Conservation (phyloP, 208 protist genomes). For the Leishmania braziliensis region DNA sequence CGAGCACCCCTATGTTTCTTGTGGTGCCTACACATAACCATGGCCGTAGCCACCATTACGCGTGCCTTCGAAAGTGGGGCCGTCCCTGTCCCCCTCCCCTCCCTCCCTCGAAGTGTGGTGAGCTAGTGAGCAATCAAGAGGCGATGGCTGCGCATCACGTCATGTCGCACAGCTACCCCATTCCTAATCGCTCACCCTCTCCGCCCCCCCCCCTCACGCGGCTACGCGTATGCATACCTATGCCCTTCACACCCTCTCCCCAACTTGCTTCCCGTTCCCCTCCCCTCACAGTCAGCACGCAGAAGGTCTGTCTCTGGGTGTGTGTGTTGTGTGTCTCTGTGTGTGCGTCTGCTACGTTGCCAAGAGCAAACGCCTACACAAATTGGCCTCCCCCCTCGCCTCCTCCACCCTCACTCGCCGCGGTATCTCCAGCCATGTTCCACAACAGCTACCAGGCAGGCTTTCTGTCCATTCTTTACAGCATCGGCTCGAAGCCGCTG, state of each 20-base stretch:
- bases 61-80: neutral
- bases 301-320: neutral
- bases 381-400: neutral
- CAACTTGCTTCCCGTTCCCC: neutral
- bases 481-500: slow-evolving; percentile 97
- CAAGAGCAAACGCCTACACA: neutral
- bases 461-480: slow-evolving; percentile 99
- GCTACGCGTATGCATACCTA: neutral
- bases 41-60: neutral
- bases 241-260: neutral
- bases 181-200: neutral
- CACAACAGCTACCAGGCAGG: slow-evolving; percentile 99
- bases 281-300: neutral
- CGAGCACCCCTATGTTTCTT: neutral
- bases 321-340: neutral
- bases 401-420: neutral
- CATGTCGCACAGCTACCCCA: neutral
- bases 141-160: neutral
- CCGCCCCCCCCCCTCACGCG: neutral
- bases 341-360: neutral
- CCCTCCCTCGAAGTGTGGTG: neutral
- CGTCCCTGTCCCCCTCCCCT: neutral
- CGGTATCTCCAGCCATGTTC: slow-evolving; percentile 90
- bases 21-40: neutral
- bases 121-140: neutral